These are phyloP conservation scores for Rhizopus delemar DNA, from an alignment of 371 early-diverging fungal species.

Conservation along the genomic window DNA sequence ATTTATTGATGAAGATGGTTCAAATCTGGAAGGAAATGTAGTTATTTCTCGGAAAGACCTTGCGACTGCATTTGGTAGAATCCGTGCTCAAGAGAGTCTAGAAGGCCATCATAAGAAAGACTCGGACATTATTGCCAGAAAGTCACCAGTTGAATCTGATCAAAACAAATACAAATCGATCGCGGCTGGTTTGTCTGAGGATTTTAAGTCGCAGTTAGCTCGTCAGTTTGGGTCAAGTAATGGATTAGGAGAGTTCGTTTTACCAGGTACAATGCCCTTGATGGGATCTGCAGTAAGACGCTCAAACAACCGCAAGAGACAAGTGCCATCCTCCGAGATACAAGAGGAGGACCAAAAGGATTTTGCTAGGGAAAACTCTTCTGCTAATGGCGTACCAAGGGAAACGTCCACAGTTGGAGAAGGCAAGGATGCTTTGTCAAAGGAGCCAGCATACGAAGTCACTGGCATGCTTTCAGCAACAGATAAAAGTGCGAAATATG, in stretches of 20 bases:
- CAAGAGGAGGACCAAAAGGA: neutral
- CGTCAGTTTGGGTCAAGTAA: conserved; percentile 49
- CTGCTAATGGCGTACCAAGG: neutral
- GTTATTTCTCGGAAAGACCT: conserved; percentile 36
- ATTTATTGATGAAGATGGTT: conserved; percentile 60
- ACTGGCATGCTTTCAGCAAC: neutral
- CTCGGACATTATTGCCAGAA: neutral
- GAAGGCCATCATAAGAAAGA: conserved; percentile 34
- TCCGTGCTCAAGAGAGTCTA: conserved; percentile 45
- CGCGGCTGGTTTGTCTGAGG: conserved; percentile 46
- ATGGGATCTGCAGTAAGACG: conserved; percentile 50
- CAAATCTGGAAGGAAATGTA: conserved; percentile 43
- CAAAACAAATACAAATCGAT: conserved; percentile 40
- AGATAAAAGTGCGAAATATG: neutral
- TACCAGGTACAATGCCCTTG: conserved; percentile 44
- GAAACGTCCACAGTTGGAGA: conserved; percentile 2
- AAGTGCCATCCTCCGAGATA: conserved; percentile 5
- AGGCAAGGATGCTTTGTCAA: conserved; percentile 8
- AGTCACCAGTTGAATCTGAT: conserved; percentile 18
- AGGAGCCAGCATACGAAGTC: neutral
- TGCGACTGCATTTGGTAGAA: conserved; percentile 38
- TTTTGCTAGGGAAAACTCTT: neutral
- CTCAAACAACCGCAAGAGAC: conserved; percentile 35
- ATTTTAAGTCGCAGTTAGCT: conserved; percentile 48
- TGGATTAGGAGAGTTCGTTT: conserved; percentile 42